Percentiles rank a stretch among this genome's conserved stretches.
These are phyloP conservation scores for Boletus reticulatus DNA, from an alignment of 768 basidiomycete species.

Conservation along the genomic window DNA sequence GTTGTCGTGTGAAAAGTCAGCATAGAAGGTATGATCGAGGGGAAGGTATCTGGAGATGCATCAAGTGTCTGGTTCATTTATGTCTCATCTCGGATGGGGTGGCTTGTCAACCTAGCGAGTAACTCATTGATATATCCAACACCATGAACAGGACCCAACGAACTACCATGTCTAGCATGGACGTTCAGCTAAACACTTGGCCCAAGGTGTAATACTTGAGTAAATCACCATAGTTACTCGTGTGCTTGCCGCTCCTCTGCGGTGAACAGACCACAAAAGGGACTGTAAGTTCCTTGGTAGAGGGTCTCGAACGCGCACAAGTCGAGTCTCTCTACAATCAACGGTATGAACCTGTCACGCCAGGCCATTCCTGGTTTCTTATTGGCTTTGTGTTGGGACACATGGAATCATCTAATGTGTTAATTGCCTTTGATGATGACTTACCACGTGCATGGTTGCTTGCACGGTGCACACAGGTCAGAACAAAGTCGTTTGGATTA, in stretches of 20 bases:
- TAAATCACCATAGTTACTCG: constrained; percentile 69
- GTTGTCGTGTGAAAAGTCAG: constrained; percentile 87
- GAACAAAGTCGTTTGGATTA: constrained; percentile 48
- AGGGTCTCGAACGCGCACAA: constrained; percentile 83
- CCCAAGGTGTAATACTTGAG: constrained; percentile 63
- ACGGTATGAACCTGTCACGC: constrained; percentile 51
- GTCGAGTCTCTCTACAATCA: constrained; percentile 62
- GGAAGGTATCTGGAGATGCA: constrained; percentile 64
- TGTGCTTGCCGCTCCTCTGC: constrained; percentile 59
- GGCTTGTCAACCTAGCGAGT: constrained; percentile 68
- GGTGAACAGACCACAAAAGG: constrained; percentile 74
- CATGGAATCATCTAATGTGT: constrained; percentile 65
- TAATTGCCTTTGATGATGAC: constrained; percentile 43
- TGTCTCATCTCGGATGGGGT: constrained; percentile 64
- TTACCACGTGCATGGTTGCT: constrained; percentile 57
- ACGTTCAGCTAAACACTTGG: background rate
- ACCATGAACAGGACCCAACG: constrained; percentile 73
- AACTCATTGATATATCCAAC: constrained; percentile 90
- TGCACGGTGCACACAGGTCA: constrained; percentile 58
- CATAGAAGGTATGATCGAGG: constrained; percentile 61
- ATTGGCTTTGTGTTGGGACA: constrained; percentile 55
- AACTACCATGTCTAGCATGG: constrained; percentile 57
- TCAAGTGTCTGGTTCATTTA: constrained; percentile 79
- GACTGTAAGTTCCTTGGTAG: constrained; percentile 47
- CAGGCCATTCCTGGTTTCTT: constrained; percentile 48